Base-by-base conservation (phyloP, 2,329 filamentous ascomycete genomes). In the Xylariales sp. region DNA sequence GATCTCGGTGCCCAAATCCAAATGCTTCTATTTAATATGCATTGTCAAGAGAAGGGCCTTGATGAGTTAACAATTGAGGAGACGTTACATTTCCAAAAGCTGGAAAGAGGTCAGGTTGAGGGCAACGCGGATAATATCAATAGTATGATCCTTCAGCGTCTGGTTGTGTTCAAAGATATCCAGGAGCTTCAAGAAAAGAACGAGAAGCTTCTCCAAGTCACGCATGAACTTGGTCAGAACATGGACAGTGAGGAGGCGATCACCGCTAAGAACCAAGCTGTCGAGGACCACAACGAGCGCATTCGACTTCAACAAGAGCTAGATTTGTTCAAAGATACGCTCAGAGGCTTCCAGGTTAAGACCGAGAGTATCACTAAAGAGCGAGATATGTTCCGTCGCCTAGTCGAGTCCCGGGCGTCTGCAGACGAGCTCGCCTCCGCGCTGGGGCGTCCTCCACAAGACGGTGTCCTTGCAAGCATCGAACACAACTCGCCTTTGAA, bases 321-420 rank as follows among this genome's bases (percentile, higher is more conserved):
- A 30, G 86, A 91, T 72, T 89, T 91, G 57, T 79, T 95, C 79
- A 90, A 93, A 66, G 95, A 97, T 71, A 94, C 97, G 77, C 89
- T 97, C 60, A 89, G 91, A 72, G 92, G 92, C 12, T 90, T 97
- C 72, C 89, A 91, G 50, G 89, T 91, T 36, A 93, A 94, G 65
- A 92, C 94, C 71, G 93, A 97, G 82, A 97, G 93, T 78, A 97
- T 97, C 79, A 93, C 96, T 78, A 93, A 94, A 75, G 96, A 99
- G 81, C 91, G 96, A 69, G 95, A 99, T 78, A 97, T 97, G 89
- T 98, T 97, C 90, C 90, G 95, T 28, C 93, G 94, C 60, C 94
- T 98, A 84, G 87, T 97, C 36, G 92, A 95, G 72, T 92, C 96
- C 69, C 80, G 90, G 81, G 78, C 84, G 76, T 75, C 86, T 76